Base-by-base conservation (phyloP, 2,329 filamentous ascomycete genomes). In the Teratosphaeria epicoccoides region DNA sequence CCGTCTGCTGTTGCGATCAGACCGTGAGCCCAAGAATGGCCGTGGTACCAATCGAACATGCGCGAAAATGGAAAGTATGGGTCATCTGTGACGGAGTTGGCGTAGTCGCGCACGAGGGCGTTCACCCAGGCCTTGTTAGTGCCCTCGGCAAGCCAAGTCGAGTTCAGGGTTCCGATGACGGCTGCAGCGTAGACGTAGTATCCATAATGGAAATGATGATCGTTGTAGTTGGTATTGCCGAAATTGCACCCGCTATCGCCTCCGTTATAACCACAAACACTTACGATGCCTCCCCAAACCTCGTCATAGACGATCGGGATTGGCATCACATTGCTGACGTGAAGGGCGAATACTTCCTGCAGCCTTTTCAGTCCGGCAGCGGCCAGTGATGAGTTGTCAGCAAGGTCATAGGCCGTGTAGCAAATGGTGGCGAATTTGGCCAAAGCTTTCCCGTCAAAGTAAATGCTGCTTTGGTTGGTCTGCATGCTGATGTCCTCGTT, bases 1-100 rank as follows among this genome's bases (percentile, higher is more conserved):
- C 87, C 87, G 66, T 91, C 85, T 51, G 73, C 73, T 33, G 79
- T 76, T 55, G 85, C 79, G 61, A 81, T 87, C 4, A 91, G 70
- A 1, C 87, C 87, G 51, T 88, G 88, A 2, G 91, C 91, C 88
- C 91, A 96, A 53, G 85, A 89, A 74, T 97, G 93, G 1, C 91
- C 93, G 63, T 94, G 83, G 68, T 84, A 97, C 88, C 88, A 96
- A 70, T 97, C 93, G 64, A 96, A 97, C 52, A 76, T 81, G 47
- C 93, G 81, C 55, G 79, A 90, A 59, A 88, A 83, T 0, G 91
- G 90, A 68, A 94, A 97, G 60, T 81, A 81, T 24, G 76, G 74
- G 65, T 95, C 90, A 17, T 77, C 66, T 2, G 75, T 64, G 59
- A 80, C 83, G 0, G 89, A 83, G 68, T 95, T 95, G 45, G 89